phyloP scores from a whole-genome alignment of 2,329 filamentous ascomycete genomes.

The Coniochaeta ligniaria region DNA sequence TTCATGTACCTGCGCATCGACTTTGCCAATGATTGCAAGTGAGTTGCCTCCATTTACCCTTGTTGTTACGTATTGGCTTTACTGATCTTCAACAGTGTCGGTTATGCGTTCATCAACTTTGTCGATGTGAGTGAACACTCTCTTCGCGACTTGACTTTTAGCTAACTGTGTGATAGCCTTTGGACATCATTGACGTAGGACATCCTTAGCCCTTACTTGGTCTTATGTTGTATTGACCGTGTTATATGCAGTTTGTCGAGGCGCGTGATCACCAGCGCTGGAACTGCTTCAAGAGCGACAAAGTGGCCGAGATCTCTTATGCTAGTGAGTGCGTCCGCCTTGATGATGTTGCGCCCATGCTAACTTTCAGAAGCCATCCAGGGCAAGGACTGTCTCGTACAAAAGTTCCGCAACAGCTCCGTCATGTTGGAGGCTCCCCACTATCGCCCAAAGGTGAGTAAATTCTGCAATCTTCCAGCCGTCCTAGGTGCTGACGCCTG shows the following conservation, averaged over 20 bases:
- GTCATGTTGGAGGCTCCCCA: conserved; percentile 83
- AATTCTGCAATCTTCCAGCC: neutral
- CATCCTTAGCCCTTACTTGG: neutral
- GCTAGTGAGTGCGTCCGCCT: conserved; percentile 58
- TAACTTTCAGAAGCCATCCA: conserved; percentile 61
- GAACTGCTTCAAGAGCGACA: conserved; percentile 78
- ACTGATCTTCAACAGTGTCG: conserved; percentile 56
- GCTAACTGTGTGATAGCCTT: conserved; percentile 46
- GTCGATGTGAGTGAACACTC: conserved; percentile 52
- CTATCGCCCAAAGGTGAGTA: conserved; percentile 72
- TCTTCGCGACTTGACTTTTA: neutral
- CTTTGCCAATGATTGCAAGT: conserved; percentile 80
- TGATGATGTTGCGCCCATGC: conserved; percentile 9
- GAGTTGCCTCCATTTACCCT: conserved; percentile 25
- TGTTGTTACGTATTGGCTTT: neutral
- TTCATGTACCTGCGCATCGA: conserved; percentile 94
- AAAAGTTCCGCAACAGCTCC: conserved; percentile 94
- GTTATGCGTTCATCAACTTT: conserved; percentile 97
- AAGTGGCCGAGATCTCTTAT: conserved; percentile 85
- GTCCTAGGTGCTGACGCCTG: conserved; percentile 9
- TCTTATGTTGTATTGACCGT: conserved; percentile 15
- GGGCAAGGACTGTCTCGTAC: conserved; percentile 81
- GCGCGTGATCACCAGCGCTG: conserved; percentile 65
- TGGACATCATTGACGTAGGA: conserved; percentile 64
- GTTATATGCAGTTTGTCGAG: conserved; percentile 57